A percentile compares a stretch with the other conserved stretches of the same genome.
phyloP scores from a whole-genome alignment of 164 flowering plant genomes.

The Vitis vinifera region ASM3070453v1 NC_081821.1:18467501-18468000 shows the following conservation, averaged over 20 bases:
- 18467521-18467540: no score
- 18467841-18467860: neutral
- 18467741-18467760: neutral
- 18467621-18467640: neutral
- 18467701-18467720: neutral
- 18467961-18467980: conserved; percentile 98
- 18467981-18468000: conserved; percentile 87
- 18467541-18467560: no score
- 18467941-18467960: conserved; percentile 10
- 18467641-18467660: neutral
- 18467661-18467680: neutral
- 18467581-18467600: neutral
- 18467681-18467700: neutral
- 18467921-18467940: conserved; percentile 8
- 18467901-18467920: neutral
- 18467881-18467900: neutral
- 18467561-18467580: no score
- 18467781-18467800: neutral
- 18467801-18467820: neutral
- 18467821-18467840: neutral
- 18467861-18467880: neutral
- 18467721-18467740: neutral
- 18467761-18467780: neutral
- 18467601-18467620: neutral
- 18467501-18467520: neutral